phyloP scores from a whole-genome alignment of 1,284 basidiomycete species.

The Fistulina hepatica region DNA sequence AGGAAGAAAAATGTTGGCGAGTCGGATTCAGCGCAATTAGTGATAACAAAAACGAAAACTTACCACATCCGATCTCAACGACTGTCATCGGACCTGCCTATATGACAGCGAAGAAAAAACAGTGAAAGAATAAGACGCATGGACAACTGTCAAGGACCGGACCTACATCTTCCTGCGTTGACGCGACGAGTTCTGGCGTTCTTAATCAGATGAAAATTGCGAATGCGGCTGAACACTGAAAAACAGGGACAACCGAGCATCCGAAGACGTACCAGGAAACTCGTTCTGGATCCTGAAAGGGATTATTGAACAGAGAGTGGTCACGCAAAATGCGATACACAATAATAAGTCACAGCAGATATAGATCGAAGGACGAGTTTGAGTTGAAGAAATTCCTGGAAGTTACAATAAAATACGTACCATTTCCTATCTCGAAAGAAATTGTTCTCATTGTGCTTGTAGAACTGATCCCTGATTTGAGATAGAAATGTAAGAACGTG shows the following conservation, averaged over 20 bases:
- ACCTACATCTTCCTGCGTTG: constrained; percentile 56
- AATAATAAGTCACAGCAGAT: no score
- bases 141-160: constrained; percentile 1
- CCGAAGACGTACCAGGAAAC: constrained; percentile 42
- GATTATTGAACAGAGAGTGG: no score
- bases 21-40: no score
- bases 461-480: constrained; percentile 85
- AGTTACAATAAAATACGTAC: constrained; percentile 23
- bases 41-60: constrained; percentile 18
- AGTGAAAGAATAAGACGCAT: background rate
- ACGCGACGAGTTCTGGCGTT: constrained; percentile 50
- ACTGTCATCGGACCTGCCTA: constrained; percentile 71
- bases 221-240: background rate
- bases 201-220: background rate
- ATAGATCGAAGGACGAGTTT: no score
- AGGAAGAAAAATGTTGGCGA: no score
- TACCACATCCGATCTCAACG: constrained; percentile 81
- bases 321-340: no score
- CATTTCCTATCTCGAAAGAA: constrained; percentile 93
- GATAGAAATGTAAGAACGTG: no score
- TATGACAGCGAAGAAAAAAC: constrained; percentile 9
- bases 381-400: background rate
- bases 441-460: constrained; percentile 71
- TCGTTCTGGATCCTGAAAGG: constrained; percentile 75
- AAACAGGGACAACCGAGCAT: background rate